A percentile compares a stretch with the other conserved stretches of the same genome.
These are phyloP conservation scores for Auriscalpium microsporum DNA, from an alignment of 768 basidiomycete species.

Conservation along the genomic window DNA sequence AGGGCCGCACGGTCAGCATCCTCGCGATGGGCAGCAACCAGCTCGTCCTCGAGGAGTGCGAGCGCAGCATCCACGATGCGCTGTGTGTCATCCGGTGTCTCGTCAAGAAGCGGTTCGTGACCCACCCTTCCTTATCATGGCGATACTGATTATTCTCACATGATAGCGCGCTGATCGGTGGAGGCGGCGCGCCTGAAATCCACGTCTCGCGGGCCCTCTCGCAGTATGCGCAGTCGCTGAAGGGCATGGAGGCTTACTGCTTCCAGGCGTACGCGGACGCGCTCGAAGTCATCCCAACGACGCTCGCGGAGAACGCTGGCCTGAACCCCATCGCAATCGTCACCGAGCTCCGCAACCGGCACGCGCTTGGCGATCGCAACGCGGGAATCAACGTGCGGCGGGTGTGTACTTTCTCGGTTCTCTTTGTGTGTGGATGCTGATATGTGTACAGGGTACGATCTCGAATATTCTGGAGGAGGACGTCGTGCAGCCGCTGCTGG, in stretches of 20 bases:
- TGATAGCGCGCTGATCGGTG: conserved; percentile 79
- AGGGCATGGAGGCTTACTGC: conserved; percentile 98
- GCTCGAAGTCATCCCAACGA: conserved; percentile 94
- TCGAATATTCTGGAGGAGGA: conserved; percentile 97
- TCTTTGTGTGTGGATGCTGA: not conserved
- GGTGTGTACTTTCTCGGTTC: too few relatives aligned
- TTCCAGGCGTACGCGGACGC: conserved; percentile 99
- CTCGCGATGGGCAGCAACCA: conserved; percentile 91
- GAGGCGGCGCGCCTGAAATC: conserved; percentile 97
- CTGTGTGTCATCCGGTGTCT: conserved; percentile 86
- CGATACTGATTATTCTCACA: not conserved
- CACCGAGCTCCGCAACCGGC: conserved; percentile 93
- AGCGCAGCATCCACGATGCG: conserved; percentile 95
- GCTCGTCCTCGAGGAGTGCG: conserved; percentile 93
- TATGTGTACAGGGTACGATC: conserved; percentile 66
- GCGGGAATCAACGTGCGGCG: conserved; percentile 80
- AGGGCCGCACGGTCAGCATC: conserved; percentile 90
- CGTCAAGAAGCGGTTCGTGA: conserved; percentile 87
- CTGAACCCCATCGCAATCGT: conserved; percentile 97
- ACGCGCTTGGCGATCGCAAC: conserved; percentile 88
- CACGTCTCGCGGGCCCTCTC: conserved; percentile 89
- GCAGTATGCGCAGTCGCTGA: conserved; percentile 86
- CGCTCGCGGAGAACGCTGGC: conserved; percentile 98
- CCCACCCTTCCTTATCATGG: not conserved
- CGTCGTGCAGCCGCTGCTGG: conserved; percentile 91